Evolutionary conservation across 202 grass and related monocot genomes (phyloP), one percentile per base, ranked within the genome.

Genomic region (Dendrocalamus latiflorus): DNA sequence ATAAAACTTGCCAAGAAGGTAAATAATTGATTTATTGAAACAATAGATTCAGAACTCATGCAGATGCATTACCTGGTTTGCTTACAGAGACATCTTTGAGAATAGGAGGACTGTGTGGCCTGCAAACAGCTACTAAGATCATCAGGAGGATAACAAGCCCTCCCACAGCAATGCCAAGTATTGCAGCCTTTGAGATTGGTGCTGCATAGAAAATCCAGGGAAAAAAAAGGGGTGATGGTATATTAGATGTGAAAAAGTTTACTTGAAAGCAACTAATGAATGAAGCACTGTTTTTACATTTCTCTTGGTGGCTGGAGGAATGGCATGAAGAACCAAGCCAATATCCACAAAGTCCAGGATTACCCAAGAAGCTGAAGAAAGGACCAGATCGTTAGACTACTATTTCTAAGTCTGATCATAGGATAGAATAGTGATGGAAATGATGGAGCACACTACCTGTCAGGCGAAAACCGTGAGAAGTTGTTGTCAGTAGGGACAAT

Each of bases 271-370:
- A 70, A 41, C 6, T 62, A 7, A 63, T 54, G 20, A 84, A 61
- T 78, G 7, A 83, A 77, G 20, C 4, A 25, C 1, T 51, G 34
- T 48, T 1, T 21, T 89, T 85, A 99, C 96, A 24, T 96, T 92
- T 93, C 9, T 84, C 77, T 26, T 74, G 74, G 25, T 58, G 83
- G 81, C 61, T 85, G 68, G 81, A 77, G 1, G 85, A 88, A 61
- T n/a, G 75, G 76, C 96, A 99, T 2, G 84, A 86, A 71, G 89
- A 93, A 57, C 81, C 91, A 57, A 94, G 72, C 97, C 97, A 99
- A 85, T 96, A 99, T 81, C 97, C 97, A 75, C 97, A 99, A 50
- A 99, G 91, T 36, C 86, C 86, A 69, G 91, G 91, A 88, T 99
- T 99, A 72, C 93, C 97, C 70, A 96, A 75, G 57, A 99, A 99